A percentile compares a stretch with the other conserved stretches of the same genome.
Conservation (phyloP, 2,329 filamentous ascomycete genomes). For the Neofusicoccum laricinum region DNA sequence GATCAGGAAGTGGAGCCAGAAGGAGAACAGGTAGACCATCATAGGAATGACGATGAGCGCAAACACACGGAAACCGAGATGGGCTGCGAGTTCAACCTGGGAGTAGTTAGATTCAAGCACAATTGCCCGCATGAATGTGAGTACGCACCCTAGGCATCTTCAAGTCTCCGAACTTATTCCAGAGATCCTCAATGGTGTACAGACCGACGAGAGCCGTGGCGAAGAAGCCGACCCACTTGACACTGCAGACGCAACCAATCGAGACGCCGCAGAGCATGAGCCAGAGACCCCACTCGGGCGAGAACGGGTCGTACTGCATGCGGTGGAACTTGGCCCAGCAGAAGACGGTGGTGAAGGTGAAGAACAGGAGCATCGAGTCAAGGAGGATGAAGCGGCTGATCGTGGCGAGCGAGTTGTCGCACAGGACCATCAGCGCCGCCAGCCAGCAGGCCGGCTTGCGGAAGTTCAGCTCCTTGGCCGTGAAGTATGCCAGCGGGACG, state of each 20-base stretch:
- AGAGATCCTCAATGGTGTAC: slow-evolving; percentile 94
- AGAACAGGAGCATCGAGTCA: slow-evolving; percentile 97
- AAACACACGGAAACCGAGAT: slow-evolving; percentile 75
- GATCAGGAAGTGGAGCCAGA: slow-evolving; percentile 91
- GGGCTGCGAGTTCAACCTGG: slow-evolving; percentile 66
- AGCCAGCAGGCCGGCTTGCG: slow-evolving; percentile 88
- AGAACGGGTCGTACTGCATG: slow-evolving; percentile 80
- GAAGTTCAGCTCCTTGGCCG: slow-evolving; percentile 85
- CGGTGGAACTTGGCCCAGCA: slow-evolving; percentile 98
- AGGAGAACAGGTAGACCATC: slow-evolving; percentile 91
- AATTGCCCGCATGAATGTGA: neutral
- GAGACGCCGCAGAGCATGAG: slow-evolving; percentile 89
- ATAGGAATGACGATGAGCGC: slow-evolving; percentile 87
- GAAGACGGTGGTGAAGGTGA: slow-evolving; percentile 94
- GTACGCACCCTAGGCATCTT: slow-evolving; percentile 77
- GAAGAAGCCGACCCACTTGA: slow-evolving; percentile 97
- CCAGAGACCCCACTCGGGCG: slow-evolving; percentile 91
- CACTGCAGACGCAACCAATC: slow-evolving; percentile 96
- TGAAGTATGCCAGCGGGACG: slow-evolving; percentile 92
- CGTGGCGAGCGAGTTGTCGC: slow-evolving; percentile 98
- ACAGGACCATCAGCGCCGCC: slow-evolving; percentile 93
- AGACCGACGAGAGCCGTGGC: slow-evolving; percentile 91
- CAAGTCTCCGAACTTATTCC: slow-evolving; percentile 94
- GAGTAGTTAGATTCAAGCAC: slow-evolving; percentile 24
- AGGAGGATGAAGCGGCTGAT: slow-evolving; percentile 98